Evolutionary conservation across 345 rosid species (phyloP).

Genomic region (Balakata baccata): DNA sequence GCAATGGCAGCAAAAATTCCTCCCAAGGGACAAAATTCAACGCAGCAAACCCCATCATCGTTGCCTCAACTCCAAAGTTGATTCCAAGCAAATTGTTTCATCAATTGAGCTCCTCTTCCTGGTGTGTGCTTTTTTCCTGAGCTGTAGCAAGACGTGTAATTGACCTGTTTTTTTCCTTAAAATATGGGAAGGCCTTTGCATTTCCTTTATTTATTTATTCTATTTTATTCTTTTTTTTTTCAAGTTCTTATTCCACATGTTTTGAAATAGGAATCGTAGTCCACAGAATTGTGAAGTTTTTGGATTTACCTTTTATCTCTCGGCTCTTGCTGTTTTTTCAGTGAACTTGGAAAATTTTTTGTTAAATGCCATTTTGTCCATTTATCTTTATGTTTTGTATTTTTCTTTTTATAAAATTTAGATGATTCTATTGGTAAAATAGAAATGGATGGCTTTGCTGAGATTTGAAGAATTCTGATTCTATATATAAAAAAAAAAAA

Average conservation of each 20-base stretch:
- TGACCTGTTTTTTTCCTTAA: neutral
- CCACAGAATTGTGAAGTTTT: neutral
- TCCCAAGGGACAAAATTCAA: constrained; percentile 42
- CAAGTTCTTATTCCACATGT: neutral
- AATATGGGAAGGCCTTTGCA: neutral
- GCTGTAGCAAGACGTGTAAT: neutral
- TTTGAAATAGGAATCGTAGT: neutral
- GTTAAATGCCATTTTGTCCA: too few species aligned
- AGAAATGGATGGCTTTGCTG: too few species aligned
- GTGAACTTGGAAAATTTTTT: too few species aligned
- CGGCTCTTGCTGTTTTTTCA: too few species aligned
- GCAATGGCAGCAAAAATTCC: constrained; percentile 48
- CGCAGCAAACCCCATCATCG: constrained; percentile 19
- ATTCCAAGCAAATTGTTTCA: constrained; percentile 9
- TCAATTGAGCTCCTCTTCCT: neutral
- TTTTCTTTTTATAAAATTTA: too few species aligned
- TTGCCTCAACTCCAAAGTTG: constrained; percentile 19
- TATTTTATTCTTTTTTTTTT: neutral
- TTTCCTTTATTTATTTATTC: neutral
- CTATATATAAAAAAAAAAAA: too few species aligned
- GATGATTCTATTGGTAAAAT: too few species aligned
- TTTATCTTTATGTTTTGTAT: too few species aligned
- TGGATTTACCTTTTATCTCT: neutral
- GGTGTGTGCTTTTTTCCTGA: neutral
- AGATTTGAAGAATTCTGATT: too few species aligned